Conservation (phyloP, 345 rosid species). For the Dimocarpus longan region DNA sequence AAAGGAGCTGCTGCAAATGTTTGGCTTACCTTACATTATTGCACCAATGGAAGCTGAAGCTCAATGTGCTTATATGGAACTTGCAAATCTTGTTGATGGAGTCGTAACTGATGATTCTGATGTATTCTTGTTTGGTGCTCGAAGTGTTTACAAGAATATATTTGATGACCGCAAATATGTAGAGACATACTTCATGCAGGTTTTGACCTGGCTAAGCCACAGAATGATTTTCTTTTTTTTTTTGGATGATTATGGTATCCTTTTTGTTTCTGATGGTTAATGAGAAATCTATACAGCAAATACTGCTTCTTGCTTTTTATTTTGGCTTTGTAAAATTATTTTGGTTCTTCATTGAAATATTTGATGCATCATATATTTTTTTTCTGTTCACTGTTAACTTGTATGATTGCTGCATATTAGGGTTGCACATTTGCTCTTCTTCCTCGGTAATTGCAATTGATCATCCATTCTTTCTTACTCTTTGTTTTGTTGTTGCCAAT, state of each 20-base stretch:
- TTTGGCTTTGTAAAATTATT: neutral
- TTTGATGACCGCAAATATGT: constrained; percentile 98
- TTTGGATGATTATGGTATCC: constrained; percentile 2
- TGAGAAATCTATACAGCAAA: neutral
- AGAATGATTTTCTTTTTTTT: neutral
- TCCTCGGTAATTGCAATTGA: neutral
- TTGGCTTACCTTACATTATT: constrained; percentile 94
- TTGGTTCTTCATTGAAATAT: neutral
- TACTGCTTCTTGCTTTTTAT: neutral
- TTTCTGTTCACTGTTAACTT: neutral
- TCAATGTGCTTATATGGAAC: constrained; percentile 93
- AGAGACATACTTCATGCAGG: constrained; percentile 94
- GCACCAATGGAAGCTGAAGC: constrained; percentile 99
- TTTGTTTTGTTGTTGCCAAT: neutral
- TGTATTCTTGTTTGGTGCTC: constrained; percentile 89
- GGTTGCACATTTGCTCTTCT: neutral
- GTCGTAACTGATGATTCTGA: constrained; percentile 97
- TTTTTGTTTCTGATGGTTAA: constrained; percentile 7
- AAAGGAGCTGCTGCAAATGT: constrained; percentile 95
- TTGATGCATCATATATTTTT: neutral
- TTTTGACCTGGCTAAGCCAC: constrained; percentile 26
- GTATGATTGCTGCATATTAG: neutral
- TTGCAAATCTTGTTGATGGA: constrained; percentile 86
- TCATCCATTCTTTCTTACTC: neutral
- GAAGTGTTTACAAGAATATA: constrained; percentile 90